Conservation (phyloP, 78 protist species). For the Speleostelium caveatum region DNA sequence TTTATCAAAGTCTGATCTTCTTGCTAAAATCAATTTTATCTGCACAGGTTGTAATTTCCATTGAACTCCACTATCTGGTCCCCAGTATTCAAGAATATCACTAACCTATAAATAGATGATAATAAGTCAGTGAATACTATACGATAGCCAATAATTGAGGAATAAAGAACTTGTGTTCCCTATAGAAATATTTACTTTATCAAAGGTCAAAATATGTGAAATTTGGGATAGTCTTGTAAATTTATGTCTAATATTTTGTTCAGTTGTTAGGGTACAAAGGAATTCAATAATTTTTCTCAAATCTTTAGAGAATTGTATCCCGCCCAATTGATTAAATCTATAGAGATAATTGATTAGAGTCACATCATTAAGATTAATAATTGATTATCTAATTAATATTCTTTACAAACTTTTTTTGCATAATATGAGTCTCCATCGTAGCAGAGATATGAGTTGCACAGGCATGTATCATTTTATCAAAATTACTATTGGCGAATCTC, state of each 20-base stretch:
- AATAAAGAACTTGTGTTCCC: not conserved
- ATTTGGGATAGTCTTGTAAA: conserved; percentile 46
- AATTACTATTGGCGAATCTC: conserved; percentile 1
- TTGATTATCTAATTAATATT: not conserved
- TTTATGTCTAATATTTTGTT: conserved; percentile 73
- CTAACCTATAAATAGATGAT: not conserved
- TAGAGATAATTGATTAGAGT: not conserved
- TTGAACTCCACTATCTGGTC: conserved; percentile 16
- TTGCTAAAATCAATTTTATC: conserved; percentile 52
- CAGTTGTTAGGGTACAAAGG: conserved; percentile 23
- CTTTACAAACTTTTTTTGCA: conserved; percentile 31
- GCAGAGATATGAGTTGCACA: conserved; percentile 24
- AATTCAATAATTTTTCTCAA: conserved; percentile 59
- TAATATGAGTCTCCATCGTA: conserved; percentile 35
- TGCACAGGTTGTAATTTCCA: conserved; percentile 38
- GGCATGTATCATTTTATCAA: conserved; percentile 32
- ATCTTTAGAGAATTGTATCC: conserved; percentile 67
- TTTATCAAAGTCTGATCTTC: conserved; percentile 58
- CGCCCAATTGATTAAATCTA: conserved; percentile 63
- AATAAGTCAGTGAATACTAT: not conserved
- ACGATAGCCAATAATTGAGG: not conserved
- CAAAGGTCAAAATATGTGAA: conserved; percentile 52
- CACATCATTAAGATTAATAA: not conserved
- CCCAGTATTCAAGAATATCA: conserved; percentile 58
- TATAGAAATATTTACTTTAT: conserved; percentile 7